Conservation (phyloP, 2,329 filamentous ascomycete species). For the Cladophialophora yegresii region DNA sequence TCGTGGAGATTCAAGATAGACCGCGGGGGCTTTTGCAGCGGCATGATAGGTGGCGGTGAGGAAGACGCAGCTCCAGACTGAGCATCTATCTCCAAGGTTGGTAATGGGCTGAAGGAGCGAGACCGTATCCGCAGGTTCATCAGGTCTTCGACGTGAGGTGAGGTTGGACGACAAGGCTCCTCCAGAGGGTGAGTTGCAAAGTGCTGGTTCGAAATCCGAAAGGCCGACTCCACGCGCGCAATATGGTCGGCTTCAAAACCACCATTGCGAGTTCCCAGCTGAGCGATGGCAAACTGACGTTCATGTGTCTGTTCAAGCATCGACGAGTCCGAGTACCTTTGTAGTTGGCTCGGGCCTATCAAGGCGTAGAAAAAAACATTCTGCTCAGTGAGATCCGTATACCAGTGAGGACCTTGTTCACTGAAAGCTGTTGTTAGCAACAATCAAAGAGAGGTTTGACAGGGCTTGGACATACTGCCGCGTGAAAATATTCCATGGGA, state of each 20-base stretch:
- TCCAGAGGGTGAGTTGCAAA: slow-evolving; percentile 12
- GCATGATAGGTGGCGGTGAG: not conserved
- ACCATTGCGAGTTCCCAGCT: slow-evolving; percentile 21
- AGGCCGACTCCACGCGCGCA: slow-evolving; percentile 10
- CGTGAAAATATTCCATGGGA: slow-evolving; percentile 27
- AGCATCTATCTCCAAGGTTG: slow-evolving; percentile 4
- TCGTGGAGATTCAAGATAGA: slow-evolving; percentile 9
- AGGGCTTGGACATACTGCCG: slow-evolving; percentile 13
- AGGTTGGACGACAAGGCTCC: slow-evolving; percentile 13
- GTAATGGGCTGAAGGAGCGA: not conserved
- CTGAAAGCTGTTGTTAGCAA: slow-evolving; percentile 12
- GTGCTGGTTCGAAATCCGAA: slow-evolving; percentile 2
- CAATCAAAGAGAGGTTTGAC: not conserved
- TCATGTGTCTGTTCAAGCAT: slow-evolving; percentile 34
- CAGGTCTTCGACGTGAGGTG: slow-evolving; percentile 17
- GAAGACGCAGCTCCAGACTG: not conserved
- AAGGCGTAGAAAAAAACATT: slow-evolving; percentile 26
- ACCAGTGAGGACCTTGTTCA: slow-evolving; percentile 21
- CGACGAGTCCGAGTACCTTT: slow-evolving; percentile 24
- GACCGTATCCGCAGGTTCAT: slow-evolving; percentile 5
- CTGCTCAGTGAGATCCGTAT: slow-evolving; percentile 27
- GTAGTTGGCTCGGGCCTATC: slow-evolving; percentile 23
- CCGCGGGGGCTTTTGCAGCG: not conserved
- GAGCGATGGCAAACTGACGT: slow-evolving; percentile 32
- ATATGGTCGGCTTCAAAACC: slow-evolving; percentile 29